Evolutionary conservation across 2,329 filamentous ascomycete genomes (phyloP), one percentile per base, ranked within the genome.

Genomic region (Aspergillus calidoustus): DNA sequence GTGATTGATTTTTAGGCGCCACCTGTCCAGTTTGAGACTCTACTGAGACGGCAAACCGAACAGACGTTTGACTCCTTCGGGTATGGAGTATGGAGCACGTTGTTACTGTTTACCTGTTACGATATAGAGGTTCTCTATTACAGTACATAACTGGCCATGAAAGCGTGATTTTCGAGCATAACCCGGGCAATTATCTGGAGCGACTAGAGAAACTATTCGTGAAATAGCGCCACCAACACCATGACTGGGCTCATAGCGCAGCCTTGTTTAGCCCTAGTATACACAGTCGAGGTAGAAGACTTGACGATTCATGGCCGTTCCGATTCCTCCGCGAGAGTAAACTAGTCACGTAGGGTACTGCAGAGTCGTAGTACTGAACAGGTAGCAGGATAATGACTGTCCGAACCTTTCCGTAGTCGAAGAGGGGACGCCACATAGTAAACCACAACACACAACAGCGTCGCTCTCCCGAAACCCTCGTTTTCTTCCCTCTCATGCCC

Each of bases 51-150:
- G 41, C 43, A 49, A 34, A 47, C 50, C 25, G 49, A 47, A 49
- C 49, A 59, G 17, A 47, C 15, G 28, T 23, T 52, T n/a, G 49
- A 38, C 17, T 52, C 49, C 49, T 38, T 38, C 28, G n/a, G 48
- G 25, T 15, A 46, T 46, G 19, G 46, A 58, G 19, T 3, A 52
- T 34, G n/a, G n/a, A n/a, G n/a, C n/a, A n/a, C n/a, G 7, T 44
- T 53, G 49, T 54, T 38, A 54, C 50, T 53, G 41, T 54, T 54
- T 25, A 48, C 38, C 49, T 53, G 49, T 54, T 41, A 53, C 30
- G 11, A 54, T 59, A 25, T 13, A 43, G 34, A 47, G 50, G 41
- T 47, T 59, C 38, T 3, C 9, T 19, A 52, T 34, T 34, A 28
- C 38, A 41, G 7, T 41, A 41, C 38, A 41, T 41, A 48, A 38